Evolutionary conservation across 1,139 yeast species (phyloP).

Genomic region (Hyphopichia buzzinii): DNA sequence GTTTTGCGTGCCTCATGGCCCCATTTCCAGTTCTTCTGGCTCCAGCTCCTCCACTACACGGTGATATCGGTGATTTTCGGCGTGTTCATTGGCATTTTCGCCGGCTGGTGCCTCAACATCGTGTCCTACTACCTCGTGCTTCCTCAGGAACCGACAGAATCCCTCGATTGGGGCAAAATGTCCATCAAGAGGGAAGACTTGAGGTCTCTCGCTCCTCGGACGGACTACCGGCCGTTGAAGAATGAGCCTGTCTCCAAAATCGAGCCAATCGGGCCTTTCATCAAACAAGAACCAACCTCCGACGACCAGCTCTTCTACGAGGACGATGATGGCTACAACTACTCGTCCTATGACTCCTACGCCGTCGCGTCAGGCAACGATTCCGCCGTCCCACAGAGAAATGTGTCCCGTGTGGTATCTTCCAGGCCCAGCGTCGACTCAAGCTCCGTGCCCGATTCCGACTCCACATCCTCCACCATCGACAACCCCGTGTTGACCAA

Average conservation of each 20-base stretch:
- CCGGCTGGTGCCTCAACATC: slow-evolving; percentile 11
- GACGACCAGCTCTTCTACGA: slow-evolving; percentile 5
- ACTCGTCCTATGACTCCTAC: slow-evolving; percentile 2
- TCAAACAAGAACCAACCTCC: background rate
- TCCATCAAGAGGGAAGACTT: background rate
- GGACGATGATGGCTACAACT: slow-evolving; percentile 10
- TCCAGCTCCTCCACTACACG: slow-evolving; percentile 18
- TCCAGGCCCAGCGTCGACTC: background rate
- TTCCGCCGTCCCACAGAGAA: background rate
- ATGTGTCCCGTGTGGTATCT: background rate
- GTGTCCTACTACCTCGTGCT: background rate
- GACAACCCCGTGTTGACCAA: background rate
- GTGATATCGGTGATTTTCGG: slow-evolving; percentile 25
- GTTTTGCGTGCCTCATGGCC: slow-evolving; percentile 8
- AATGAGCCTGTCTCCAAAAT: no score
- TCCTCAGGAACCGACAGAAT: background rate
- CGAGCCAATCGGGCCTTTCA: no score
- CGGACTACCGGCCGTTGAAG: no score
- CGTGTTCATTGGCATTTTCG: slow-evolving; percentile 15
- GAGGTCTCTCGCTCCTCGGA: no score
- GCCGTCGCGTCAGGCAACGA: no score
- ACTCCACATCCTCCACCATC: background rate
- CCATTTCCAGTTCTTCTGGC: slow-evolving; percentile 14
- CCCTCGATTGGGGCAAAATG: background rate
- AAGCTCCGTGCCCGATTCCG: background rate